Conservation (phyloP, 768 basidiomycete genomes). For the Hebeloma cylindrosporum region DNA sequence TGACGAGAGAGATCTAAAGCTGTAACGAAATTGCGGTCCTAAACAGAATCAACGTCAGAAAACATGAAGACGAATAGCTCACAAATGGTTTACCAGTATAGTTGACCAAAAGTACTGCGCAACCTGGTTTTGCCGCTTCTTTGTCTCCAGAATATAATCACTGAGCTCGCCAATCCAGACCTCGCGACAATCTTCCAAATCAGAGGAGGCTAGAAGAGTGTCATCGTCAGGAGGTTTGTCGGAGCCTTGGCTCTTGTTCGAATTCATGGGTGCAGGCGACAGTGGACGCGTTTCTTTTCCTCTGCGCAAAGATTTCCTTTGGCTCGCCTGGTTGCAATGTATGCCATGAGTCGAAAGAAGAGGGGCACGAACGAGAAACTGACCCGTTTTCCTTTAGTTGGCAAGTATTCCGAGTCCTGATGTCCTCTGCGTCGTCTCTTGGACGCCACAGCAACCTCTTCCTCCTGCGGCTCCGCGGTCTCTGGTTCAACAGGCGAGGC, state of each 20-base stretch:
- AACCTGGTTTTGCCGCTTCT: slow-evolving; percentile 70
- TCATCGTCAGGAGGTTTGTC: slow-evolving; percentile 38
- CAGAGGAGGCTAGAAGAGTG: slow-evolving; percentile 60
- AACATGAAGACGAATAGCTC: slow-evolving; percentile 1
- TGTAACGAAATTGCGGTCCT: slow-evolving; percentile 72
- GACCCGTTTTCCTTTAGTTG: slow-evolving; percentile 26
- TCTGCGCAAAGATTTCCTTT: slow-evolving; percentile 26
- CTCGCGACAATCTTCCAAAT: slow-evolving; percentile 80
- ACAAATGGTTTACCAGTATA: slow-evolving; percentile 47
- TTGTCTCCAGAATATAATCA: slow-evolving; percentile 69
- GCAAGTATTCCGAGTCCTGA: slow-evolving; percentile 23
- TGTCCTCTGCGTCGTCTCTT: slow-evolving; percentile 25
- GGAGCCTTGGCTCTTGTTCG: slow-evolving; percentile 27
- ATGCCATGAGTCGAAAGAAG: slow-evolving; percentile 3
- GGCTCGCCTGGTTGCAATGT: slow-evolving; percentile 20
- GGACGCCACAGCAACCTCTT: slow-evolving; percentile 24
- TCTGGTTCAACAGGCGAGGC: slow-evolving; percentile 19
- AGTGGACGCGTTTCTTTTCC: slow-evolving; percentile 30
- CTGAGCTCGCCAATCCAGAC: slow-evolving; percentile 71
- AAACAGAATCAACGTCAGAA: slow-evolving; percentile 12
- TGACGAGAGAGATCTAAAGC: slow-evolving; percentile 59
- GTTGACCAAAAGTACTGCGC: slow-evolving; percentile 73
- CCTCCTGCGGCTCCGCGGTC: slow-evolving; percentile 14
- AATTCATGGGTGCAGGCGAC: slow-evolving; percentile 30
- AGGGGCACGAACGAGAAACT: slow-evolving; percentile 9